Percentiles rank a stretch among this genome's conserved stretches.
Evolutionary conservation across 1,284 basidiomycete species (phyloP).

Genomic region (Schizophyllum commune): DNA sequence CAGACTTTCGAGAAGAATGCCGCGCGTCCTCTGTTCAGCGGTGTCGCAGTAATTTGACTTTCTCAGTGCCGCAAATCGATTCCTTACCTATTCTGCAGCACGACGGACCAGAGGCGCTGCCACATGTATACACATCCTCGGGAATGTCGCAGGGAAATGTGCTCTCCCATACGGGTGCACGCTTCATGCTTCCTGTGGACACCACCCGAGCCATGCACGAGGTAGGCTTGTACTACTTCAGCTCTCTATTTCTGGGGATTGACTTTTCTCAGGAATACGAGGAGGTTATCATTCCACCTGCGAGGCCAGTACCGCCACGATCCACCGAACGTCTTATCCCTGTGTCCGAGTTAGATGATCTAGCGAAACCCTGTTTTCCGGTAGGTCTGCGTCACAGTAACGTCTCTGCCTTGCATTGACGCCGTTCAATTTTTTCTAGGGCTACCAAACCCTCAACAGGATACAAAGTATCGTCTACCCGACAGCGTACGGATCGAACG

Average conservation of each 20-base stretch:
- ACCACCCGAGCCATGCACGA: constrained; percentile 66
- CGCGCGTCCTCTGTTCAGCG: constrained; percentile 60
- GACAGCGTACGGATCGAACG: constrained; percentile 90
- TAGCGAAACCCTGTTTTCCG: constrained; percentile 85
- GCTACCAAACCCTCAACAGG: constrained; percentile 85
- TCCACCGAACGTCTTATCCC: constrained; percentile 67
- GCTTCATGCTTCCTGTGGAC: constrained; percentile 80
- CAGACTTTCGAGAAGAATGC: constrained; percentile 58
- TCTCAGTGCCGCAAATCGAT: constrained; percentile 9
- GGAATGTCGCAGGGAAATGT: constrained; percentile 56
- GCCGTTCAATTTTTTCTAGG: constrained; percentile 34
- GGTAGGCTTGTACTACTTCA: constrained; percentile 29
- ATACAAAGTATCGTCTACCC: constrained; percentile 96
- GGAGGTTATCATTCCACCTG: constrained; percentile 88
- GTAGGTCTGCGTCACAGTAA: constrained; percentile 33
- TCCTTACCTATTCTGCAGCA: constrained; percentile 28
- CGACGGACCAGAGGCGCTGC: constrained; percentile 60
- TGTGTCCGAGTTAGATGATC: constrained; percentile 69
- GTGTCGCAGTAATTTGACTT: constrained; percentile 40
- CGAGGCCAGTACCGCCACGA: constrained; percentile 72
- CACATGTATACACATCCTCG: constrained; percentile 84
- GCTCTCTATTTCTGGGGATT: not conserved
- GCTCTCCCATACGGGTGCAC: constrained; percentile 67
- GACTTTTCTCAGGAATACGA: constrained; percentile 46
- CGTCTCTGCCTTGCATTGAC: not conserved